Evolutionary conservation across 1,284 basidiomycete species (phyloP), one percentile per base, ranked within the genome.

Genomic region (Neonothopanus nambi): DNA sequence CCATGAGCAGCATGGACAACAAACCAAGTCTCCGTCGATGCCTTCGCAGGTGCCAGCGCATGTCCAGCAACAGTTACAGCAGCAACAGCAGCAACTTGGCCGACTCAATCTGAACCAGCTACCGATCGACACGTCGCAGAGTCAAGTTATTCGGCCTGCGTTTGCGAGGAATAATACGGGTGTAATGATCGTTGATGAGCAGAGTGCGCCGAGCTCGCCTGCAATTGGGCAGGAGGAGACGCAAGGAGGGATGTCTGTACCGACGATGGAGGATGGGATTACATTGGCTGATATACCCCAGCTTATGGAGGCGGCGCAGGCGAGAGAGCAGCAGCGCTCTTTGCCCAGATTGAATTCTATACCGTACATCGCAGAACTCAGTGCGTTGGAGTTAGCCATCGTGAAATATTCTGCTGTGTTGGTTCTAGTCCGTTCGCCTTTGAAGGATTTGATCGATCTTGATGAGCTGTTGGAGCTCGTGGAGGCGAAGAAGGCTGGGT

Each of bases 201-300:
- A 51, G 44, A 86, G 83, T 51, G 79, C 72, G 33, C 87, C 88
- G 2, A 85, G 80, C 55, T 85, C 88, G 35, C 87, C 87, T 11
- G 78, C 85, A 11, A 77, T 74, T 20, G 79, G 74, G 7, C 59
- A 61, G 23, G 75, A 80, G 28, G 75, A 78, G 38, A 70, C 72
- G 4, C 68, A 64, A 40, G 55, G 64, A 39, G 65, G 62, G 17
- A 65, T 69, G 13, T 55, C 63, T 26, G 41, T 48, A 18, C 54
- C 43, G 41, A 63, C 67, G 7, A 61, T 74, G 38, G 91, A 95
- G 53, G 92, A 95, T 56, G 89, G 87, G 4, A 87, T 98, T 63
- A 98, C 96, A 0, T 81, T 99, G 9, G 94, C 93, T n/a, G 97
- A 99, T 72, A 91, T 99, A 57, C 94, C 96, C 6, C 90, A 95